Evolutionary conservation across 768 basidiomycete genomes (phyloP).

Genomic region (Hysterangium stoloniferum): DNA sequence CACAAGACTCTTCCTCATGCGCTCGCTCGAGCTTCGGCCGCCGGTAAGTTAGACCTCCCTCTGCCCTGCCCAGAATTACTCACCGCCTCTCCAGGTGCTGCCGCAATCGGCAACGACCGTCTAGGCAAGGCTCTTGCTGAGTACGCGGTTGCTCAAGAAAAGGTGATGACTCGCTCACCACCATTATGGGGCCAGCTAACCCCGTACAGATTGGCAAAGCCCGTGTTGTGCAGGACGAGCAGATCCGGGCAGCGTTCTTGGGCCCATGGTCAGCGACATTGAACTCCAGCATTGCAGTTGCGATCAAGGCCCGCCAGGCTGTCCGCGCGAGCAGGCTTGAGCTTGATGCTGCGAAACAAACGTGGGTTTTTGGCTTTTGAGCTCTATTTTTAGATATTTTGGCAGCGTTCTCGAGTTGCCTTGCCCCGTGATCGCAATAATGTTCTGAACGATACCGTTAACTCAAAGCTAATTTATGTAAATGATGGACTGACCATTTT

Average conservation of each 20-base stretch:
- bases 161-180: too few species aligned
- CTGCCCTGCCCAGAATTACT: background rate
- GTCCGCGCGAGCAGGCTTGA: conserved; percentile 76
- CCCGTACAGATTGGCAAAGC: conserved; percentile 52
- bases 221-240: conserved; percentile 69
- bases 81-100: conserved; percentile 32
- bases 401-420: too few species aligned
- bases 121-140: conserved; percentile 70
- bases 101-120: conserved; percentile 47
- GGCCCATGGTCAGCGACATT: conserved; percentile 86
- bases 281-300: conserved; percentile 74
- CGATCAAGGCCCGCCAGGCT: conserved; percentile 86
- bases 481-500: background rate
- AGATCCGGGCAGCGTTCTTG: conserved; percentile 60
- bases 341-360: conserved; percentile 85
- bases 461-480: too few species aligned
- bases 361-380: conserved; percentile 31
- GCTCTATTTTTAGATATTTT: background rate
- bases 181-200: too few species aligned
- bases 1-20: conserved; percentile 99
- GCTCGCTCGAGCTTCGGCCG: conserved; percentile 70
- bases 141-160: conserved; percentile 81
- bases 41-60: conserved; percentile 21
- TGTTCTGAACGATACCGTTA: too few species aligned
- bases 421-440: too few species aligned